Percentiles rank a stretch among this genome's conserved stretches.
These are phyloP conservation scores for Fusarium dimerum DNA, from an alignment of 2,329 filamentous ascomycete species.

Conservation along the genomic window DNA sequence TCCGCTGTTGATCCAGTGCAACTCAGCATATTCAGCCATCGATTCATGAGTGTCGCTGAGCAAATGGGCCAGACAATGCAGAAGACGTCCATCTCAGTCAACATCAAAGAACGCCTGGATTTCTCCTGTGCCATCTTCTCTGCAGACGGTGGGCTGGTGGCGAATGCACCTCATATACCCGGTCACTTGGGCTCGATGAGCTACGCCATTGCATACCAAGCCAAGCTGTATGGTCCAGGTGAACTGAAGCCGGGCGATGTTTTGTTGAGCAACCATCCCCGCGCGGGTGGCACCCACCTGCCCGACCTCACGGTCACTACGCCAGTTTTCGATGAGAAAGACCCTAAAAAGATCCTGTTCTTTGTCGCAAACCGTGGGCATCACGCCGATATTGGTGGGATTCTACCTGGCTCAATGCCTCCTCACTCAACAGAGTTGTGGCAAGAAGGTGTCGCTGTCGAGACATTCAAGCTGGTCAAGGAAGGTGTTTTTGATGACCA, in stretches of 20 bases:
- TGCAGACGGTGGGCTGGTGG: constrained; percentile 69
- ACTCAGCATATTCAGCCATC: constrained; percentile 73
- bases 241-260: constrained; percentile 74
- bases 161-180: constrained; percentile 74
- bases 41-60: constrained; percentile 80
- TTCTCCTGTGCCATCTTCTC: constrained; percentile 79
- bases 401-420: constrained; percentile 75
- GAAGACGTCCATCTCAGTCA: constrained; percentile 73
- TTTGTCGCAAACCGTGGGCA: constrained; percentile 36
- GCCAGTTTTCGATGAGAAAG: constrained; percentile 31
- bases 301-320: constrained; percentile 19
- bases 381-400: constrained; percentile 51
- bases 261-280: constrained; percentile 59
- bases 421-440: constrained; percentile 63
- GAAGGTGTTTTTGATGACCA: constrained; percentile 39
- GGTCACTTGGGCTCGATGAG: constrained; percentile 80
- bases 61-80: constrained; percentile 77
- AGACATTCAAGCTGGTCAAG: constrained; percentile 35
- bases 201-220: constrained; percentile 70
- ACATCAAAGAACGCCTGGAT: constrained; percentile 78
- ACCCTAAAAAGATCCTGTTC: constrained; percentile 34
- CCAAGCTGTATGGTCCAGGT: constrained; percentile 58
- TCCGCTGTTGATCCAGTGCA: constrained; percentile 69
- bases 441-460: constrained; percentile 60
- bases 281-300: constrained; percentile 11